Conservation (phyloP, 345 rosid genomes). For the Aquilaria malaccensis region DNA sequence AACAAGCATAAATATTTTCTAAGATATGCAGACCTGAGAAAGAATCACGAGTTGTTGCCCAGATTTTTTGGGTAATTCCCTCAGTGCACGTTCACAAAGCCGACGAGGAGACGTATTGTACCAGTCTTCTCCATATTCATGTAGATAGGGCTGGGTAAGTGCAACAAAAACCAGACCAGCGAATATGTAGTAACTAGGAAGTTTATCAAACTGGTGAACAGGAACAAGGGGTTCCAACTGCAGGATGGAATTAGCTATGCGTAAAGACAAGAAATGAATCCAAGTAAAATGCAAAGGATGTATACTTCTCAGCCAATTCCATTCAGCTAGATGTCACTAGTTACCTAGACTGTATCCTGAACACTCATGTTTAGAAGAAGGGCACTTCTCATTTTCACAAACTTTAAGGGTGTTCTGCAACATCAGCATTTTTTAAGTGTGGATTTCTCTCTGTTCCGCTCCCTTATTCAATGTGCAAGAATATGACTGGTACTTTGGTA, state of each 20-base stretch:
- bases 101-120: conserved; percentile 78
- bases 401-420: too few species aligned
- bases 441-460: too few species aligned
- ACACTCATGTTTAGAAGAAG: too few species aligned
- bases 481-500: too few species aligned
- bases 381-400: too few species aligned
- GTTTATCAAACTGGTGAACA: conserved; percentile 80
- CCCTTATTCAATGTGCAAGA: too few species aligned
- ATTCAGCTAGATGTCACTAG: too few species aligned
- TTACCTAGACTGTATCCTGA: too few species aligned
- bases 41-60: conserved; percentile 79
- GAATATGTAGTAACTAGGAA: conserved; percentile 87
- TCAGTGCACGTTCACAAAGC: conserved; percentile 71
- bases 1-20: neutral
- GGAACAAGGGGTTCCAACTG: conserved; percentile 88
- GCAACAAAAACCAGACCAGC: conserved; percentile 90
- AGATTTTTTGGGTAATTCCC: conserved; percentile 61
- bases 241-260: conserved; percentile 14
- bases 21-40: conserved; percentile 57
- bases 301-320: too few species aligned
- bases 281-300: conserved; percentile 2
- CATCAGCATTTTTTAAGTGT: too few species aligned
- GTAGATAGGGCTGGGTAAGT: conserved; percentile 84
- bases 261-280: neutral
- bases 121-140: conserved; percentile 94